Base-by-base conservation (phyloP, 2,329 filamentous ascomycete genomes). In the Aureobasidium sp. region DNA sequence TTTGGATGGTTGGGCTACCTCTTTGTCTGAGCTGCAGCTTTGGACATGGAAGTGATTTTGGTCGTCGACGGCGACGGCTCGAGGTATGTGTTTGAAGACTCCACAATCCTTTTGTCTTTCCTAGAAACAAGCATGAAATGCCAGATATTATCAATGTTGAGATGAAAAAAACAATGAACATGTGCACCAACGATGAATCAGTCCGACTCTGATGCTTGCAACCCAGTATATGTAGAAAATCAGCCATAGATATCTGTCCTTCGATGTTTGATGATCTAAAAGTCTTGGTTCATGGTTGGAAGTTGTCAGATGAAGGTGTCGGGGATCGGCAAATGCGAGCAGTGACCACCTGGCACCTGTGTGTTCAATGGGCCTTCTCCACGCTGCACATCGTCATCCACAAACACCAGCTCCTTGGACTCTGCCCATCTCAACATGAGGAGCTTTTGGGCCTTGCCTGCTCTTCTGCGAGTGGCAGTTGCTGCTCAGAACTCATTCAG, bases 401-500 rank as follows among this genome's bases (percentile, higher is more conserved):
- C 32, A 16, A 50, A 3, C 36, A 53, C 21, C 47, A 21, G 16
- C 10, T 11, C 4, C 13, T 37, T 4, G 5, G 34, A 37, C 34
- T 4, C 13, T 13, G 32, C n/a, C 27, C 37, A 54, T 8, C 29
- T n/a, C 13, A 49, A 34, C n/a, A 78, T 80, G 77, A 78, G 70
- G 68, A 72, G 76, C 63, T 75, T 81, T 67, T 77, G 78, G 73
- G 77, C 78, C 9, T 71, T 81, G 29, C 76, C 78, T 21, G 76
- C 77, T 2, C 67, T 80, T 25, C 64, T 80, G 65, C 77, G 77
- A 63, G 70, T 79, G 53, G 77, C 76, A 60, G 73, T 81, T 62
- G 82, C 80, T 51, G 82, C 74, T 68, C 81, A 82, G 68, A 81
- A 81, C 66, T 75, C 80, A 25, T 96, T 96, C 78, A 96, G 87